phyloP scores from a whole-genome alignment of 306 rosid species.

The Cicer yamashitae region DNA sequence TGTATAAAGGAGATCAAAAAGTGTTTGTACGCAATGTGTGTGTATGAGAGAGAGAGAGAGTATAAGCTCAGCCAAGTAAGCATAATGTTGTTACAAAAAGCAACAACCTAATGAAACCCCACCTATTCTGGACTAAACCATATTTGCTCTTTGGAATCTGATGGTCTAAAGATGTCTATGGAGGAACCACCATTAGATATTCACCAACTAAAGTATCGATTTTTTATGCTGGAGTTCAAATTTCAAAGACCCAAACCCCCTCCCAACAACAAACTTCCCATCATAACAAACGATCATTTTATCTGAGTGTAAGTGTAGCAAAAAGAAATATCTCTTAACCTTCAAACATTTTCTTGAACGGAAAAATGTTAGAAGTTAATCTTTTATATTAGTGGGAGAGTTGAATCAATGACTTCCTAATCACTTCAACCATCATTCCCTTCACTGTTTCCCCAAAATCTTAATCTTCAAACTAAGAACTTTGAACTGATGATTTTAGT shows the following conservation, averaged over 20 bases:
- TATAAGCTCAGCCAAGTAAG: not conserved
- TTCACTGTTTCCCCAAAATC: not conserved
- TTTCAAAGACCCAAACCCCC: constrained; percentile 9
- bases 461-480: constrained; percentile 8
- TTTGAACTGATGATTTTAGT: not conserved
- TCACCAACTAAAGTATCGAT: constrained; percentile 2
- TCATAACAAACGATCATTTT: constrained; percentile 6
- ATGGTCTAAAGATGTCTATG: not conserved
- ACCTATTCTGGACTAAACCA: constrained; percentile 16
- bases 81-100: constrained; percentile 9
- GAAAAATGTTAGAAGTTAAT: not conserved
- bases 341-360: not conserved
- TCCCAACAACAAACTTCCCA: constrained; percentile 3
- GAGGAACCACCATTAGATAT: not conserved
- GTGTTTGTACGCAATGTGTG: not conserved
- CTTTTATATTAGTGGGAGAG: not conserved
- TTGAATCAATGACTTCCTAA: not conserved
- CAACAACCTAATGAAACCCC: constrained; percentile 10
- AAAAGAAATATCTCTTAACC: constrained; percentile 15
- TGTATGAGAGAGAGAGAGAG: no score
- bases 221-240: not conserved
- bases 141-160: constrained; percentile 7
- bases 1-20: constrained; percentile 17
- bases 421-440: not conserved
- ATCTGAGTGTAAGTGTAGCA: not conserved